Percentiles rank a stretch among this genome's conserved stretches.
Evolutionary conservation across 495 filamentous ascomycete genomes (phyloP).

Genomic region (Pyrenopolyporus hunteri): DNA sequence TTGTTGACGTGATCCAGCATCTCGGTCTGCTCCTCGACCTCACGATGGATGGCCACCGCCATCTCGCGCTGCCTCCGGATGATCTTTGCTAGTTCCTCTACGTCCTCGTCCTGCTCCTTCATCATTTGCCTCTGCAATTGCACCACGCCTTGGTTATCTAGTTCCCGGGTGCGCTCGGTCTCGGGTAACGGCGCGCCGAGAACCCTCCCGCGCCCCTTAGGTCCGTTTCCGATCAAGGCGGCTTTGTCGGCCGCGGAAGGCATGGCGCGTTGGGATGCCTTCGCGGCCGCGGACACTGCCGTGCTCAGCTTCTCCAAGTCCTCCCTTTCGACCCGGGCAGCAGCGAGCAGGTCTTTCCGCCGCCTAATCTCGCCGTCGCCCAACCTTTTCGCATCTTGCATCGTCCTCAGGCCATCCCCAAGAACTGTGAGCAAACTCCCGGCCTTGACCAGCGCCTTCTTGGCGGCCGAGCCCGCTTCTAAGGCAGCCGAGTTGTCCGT

Average conservation of each 20-base stretch:
- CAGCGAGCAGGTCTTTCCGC: slow-evolving; percentile 76
- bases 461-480: slow-evolving; percentile 81
- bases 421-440: slow-evolving; percentile 69
- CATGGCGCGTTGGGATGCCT: slow-evolving; percentile 28
- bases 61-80: slow-evolving; percentile 84
- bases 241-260: slow-evolving; percentile 42
- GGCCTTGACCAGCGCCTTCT: slow-evolving; percentile 78
- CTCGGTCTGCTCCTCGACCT: slow-evolving; percentile 83
- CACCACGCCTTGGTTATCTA: slow-evolving; percentile 88
- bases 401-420: slow-evolving; percentile 69
- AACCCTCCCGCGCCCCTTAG: slow-evolving; percentile 62
- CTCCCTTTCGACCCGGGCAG: slow-evolving; percentile 82
- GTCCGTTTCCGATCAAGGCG: slow-evolving; percentile 44
- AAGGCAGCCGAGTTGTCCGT: slow-evolving; percentile 59
- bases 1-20: slow-evolving; percentile 77
- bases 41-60: slow-evolving; percentile 81
- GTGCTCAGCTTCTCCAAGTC: slow-evolving; percentile 81
- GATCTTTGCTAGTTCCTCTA: slow-evolving; percentile 76
- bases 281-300: slow-evolving; percentile 62
- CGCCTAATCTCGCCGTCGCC: slow-evolving; percentile 89
- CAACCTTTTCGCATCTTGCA: slow-evolving; percentile 55
- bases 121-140: slow-evolving; percentile 85
- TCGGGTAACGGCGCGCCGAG: slow-evolving; percentile 79
- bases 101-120: slow-evolving; percentile 81
- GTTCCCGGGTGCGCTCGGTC: slow-evolving; percentile 83